Evolutionary conservation across 2,329 filamentous ascomycete species (phyloP), one percentile per base, ranked within the genome.

Genomic region (Ciborinia camelliae): DNA sequence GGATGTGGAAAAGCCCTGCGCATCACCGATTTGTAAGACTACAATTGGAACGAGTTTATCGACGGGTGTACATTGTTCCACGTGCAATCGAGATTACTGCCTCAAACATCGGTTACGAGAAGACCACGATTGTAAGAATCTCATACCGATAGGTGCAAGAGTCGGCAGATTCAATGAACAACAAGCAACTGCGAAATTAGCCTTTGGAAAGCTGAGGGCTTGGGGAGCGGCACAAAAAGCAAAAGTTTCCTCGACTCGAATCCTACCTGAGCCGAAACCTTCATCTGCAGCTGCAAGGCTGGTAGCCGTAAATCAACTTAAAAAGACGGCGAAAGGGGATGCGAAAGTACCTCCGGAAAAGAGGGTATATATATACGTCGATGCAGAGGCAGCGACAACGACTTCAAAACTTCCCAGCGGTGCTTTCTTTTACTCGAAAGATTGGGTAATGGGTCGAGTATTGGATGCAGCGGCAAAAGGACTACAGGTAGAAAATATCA

Each of bases 241-340:
- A 62, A n/a, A 81, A 74, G 23, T 74, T 71, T 32, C 60, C 63
- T 71, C 74, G 7, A 76, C 73, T 37, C 77, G 82, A 35, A 80
- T 80, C 7, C 78, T 90, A 18, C 84, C 88, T 1, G 87, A 88
- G 70, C 81, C 86, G 23, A 87, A 87, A 73, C 84, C 86, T 2
- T 82, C 83, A 43, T 84, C 82, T 1, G 83, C 88, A 0, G 84
- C 89, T 0, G 85, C 87, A 57, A 84, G 88, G 2, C 71, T 90
- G 23, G 80, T 87, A 3, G 90, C 89, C 7, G 81, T 94, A 8
- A 92, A 92, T 68, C 86, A 84, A 12, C 80, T 99, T 50, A 97
- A 97, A 79, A 90, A 89, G 75, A 87, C 84, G 0, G 94, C 95
- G 2, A 97, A 97, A 79, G 96, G 96, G 0, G 94, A 98, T 69